phyloP scores from a whole-genome alignment of 1,284 basidiomycete species.

The Baeospora myosura region DNA sequence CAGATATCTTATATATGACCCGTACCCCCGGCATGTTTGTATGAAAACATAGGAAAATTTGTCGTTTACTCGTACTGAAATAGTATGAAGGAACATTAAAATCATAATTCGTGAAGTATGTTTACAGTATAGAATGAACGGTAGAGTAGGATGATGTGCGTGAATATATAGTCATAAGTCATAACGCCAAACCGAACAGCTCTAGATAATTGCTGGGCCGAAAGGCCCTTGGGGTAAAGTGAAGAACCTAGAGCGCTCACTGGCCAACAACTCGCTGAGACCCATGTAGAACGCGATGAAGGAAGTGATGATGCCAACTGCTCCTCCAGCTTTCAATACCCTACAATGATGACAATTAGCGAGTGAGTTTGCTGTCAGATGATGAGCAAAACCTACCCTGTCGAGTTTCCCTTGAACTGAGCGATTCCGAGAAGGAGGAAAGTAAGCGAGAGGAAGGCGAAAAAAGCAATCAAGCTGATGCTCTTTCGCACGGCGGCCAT shows the following conservation, averaged over 20 bases:
- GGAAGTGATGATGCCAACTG: slow-evolving; percentile 62
- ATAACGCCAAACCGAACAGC: too few relatives aligned
- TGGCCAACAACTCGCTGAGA: slow-evolving; percentile 48
- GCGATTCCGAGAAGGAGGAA: slow-evolving; percentile 52
- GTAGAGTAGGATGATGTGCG: too few relatives aligned
- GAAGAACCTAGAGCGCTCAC: slow-evolving; percentile 40
- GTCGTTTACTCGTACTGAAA: too few relatives aligned
- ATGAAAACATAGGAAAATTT: too few relatives aligned
- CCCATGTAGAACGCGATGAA: slow-evolving; percentile 65
- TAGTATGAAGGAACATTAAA: too few relatives aligned
- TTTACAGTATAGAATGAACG: too few relatives aligned
- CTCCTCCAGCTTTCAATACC: slow-evolving; percentile 33
- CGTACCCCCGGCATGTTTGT: too few relatives aligned
- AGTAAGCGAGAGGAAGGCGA: slow-evolving; percentile 65
- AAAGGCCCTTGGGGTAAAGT: slow-evolving; percentile 41
- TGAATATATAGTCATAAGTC: too few relatives aligned
- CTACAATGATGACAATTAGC: slow-evolving; percentile 12
- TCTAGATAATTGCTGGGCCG: too few relatives aligned
- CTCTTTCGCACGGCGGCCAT: slow-evolving; percentile 45
- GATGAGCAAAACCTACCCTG: slow-evolving; percentile 17
- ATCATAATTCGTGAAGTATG: too few relatives aligned
- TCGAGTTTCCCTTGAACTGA: slow-evolving; percentile 27
- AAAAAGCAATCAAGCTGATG: slow-evolving; percentile 58
- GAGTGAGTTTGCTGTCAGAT: neutral
- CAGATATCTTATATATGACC: too few relatives aligned